phyloP scores from a whole-genome alignment of 345 rosid genomes.

The Salix dunnii region DNA sequence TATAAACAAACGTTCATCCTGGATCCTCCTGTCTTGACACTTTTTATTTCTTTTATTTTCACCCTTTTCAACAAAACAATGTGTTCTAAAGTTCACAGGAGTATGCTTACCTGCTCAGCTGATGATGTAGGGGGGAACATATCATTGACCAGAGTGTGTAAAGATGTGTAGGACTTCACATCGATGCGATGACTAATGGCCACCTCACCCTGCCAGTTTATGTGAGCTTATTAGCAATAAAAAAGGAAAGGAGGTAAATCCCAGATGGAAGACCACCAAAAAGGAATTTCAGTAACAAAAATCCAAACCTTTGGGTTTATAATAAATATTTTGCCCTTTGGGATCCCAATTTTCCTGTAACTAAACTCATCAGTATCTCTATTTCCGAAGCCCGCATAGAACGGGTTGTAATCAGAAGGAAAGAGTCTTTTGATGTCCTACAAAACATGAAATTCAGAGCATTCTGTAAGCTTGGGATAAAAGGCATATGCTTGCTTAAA shows the following conservation, averaged over 20 bases:
- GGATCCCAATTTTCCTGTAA: constrained; percentile 85
- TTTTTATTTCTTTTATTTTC: not conserved
- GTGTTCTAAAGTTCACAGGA: not conserved
- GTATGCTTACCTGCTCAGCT: constrained; percentile 61
- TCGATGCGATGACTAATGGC: constrained; percentile 76
- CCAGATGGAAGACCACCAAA: not conserved
- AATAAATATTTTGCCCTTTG: constrained; percentile 84
- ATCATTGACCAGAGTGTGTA: constrained; percentile 86
- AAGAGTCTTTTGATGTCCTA: constrained; percentile 87
- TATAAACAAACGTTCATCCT: not conserved
- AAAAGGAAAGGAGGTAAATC: not conserved
- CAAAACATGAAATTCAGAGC: constrained; percentile 8
- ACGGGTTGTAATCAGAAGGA: constrained; percentile 83
- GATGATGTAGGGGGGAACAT: constrained; percentile 85
- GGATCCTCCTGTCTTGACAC: not conserved
- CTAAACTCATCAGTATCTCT: constrained; percentile 93
- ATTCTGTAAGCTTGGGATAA: not conserved
- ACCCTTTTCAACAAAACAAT: not conserved
- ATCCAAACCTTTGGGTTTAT: constrained; percentile 79
- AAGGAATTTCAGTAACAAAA: not conserved
- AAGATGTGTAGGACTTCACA: constrained; percentile 72
- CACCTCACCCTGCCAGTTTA: constrained; percentile 70
- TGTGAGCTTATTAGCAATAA: not conserved
- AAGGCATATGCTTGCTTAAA: not conserved
- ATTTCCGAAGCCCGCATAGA: constrained; percentile 90